Evolutionary conservation across 257 asterid species (phyloP).

Genomic region (Phtheirospermum japonicum): DNA sequence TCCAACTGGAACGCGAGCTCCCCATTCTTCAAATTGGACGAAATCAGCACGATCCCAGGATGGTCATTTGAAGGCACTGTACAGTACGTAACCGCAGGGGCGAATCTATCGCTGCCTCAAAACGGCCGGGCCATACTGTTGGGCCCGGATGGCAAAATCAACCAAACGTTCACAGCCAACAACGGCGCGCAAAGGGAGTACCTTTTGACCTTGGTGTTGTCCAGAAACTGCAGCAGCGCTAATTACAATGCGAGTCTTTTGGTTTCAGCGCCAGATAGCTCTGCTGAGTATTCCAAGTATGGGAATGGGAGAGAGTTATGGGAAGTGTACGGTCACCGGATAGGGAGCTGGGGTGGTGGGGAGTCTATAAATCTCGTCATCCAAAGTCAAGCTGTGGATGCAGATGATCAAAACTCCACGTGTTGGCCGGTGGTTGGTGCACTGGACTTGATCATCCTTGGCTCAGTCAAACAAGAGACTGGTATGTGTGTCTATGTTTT

Average conservation of each 20-base stretch:
- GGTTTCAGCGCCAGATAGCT: conserved; percentile 55
- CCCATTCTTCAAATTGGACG: conserved; percentile 34
- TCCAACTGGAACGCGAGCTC: conserved; percentile 41
- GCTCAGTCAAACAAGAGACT: conserved; percentile 22
- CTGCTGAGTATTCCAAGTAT: too few relatives aligned
- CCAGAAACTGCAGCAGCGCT: conserved; percentile 38
- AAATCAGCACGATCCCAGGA: conserved; percentile 48
- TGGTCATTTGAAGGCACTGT: conserved; percentile 55
- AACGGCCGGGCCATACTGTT: conserved; percentile 48
- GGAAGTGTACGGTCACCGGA: conserved; percentile 49
- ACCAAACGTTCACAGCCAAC: conserved; percentile 47
- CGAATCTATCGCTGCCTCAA: conserved; percentile 26
- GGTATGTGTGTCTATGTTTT: conserved; percentile 27
- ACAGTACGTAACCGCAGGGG: conserved; percentile 37
- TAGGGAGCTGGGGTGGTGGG: conserved; percentile 57
- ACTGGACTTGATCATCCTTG: conserved; percentile 35
- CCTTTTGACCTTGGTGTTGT: conserved; percentile 48
- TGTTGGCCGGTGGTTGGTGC: conserved; percentile 63
- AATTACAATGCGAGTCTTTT: conserved; percentile 51
- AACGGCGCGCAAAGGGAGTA: conserved; percentile 33
- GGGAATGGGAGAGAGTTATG: conserved; percentile 39
- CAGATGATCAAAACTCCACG: conserved; percentile 43
- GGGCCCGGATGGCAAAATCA: conserved; percentile 51
- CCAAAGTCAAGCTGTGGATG: conserved; percentile 39
- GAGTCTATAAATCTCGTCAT: conserved; percentile 48